Conservation (phyloP, 1,139 yeast genomes). For the Lodderomyces elongisporus region DNA sequence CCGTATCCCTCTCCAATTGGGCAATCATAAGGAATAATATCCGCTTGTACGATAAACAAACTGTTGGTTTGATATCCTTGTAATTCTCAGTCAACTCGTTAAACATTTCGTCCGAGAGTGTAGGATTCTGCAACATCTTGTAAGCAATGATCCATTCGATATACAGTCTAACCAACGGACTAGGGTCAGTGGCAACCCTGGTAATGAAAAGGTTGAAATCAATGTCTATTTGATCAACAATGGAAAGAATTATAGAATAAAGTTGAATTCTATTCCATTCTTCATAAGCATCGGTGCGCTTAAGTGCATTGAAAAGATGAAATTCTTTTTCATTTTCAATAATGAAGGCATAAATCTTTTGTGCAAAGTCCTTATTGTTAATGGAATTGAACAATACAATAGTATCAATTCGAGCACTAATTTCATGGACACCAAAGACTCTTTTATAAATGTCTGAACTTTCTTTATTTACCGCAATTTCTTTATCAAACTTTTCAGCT, state of each 20-base stretch:
- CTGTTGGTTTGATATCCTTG: slow-evolving; percentile 39
- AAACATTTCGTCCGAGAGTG: slow-evolving; percentile 17
- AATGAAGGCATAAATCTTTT: slow-evolving; percentile 36
- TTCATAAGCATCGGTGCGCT: slow-evolving; percentile 61
- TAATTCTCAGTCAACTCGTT: slow-evolving; percentile 13
- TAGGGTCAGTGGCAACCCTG: slow-evolving; percentile 49
- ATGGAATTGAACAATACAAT: slow-evolving; percentile 41
- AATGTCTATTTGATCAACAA: slow-evolving; percentile 23
- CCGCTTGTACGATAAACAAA: slow-evolving; percentile 58
- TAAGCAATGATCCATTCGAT: slow-evolving; percentile 73
- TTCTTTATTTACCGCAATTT: slow-evolving; percentile 19
- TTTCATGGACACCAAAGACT: slow-evolving; percentile 59
- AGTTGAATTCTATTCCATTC: slow-evolving; percentile 61
- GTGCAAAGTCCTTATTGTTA: slow-evolving; percentile 30
- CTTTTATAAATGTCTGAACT: slow-evolving; percentile 36
- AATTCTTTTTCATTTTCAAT: slow-evolving; percentile 31
- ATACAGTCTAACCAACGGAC: slow-evolving; percentile 70
- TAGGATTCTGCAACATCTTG: slow-evolving; percentile 20
- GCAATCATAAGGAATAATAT: slow-evolving; percentile 51
- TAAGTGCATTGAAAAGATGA: slow-evolving; percentile 38
- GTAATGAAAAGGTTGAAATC: slow-evolving; percentile 20
- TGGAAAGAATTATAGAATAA: slow-evolving; percentile 46
- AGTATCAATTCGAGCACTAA: slow-evolving; percentile 48
- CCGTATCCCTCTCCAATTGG: slow-evolving; percentile 28
- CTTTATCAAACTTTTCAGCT: slow-evolving; percentile 44